Percentiles rank a stretch among this genome's conserved stretches.
These are phyloP conservation scores for Tremellales sp. DNA, from an alignment of 1,284 basidiomycete species.

Conservation along the genomic window DNA sequence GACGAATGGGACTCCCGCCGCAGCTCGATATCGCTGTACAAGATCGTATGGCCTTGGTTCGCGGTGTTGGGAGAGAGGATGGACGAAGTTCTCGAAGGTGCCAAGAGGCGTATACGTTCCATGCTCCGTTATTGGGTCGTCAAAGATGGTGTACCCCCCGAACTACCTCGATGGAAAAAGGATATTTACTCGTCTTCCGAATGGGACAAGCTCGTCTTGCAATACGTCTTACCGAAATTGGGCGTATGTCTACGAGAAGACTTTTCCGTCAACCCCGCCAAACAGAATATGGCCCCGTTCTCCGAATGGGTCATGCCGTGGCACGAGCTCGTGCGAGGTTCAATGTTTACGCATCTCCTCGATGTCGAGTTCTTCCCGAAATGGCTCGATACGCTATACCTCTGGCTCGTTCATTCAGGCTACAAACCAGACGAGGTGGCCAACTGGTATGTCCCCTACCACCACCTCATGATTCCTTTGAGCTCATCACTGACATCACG, in stretches of 20 bases:
- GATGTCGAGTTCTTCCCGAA: conserved; percentile 93
- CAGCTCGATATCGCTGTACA: conserved; percentile 60
- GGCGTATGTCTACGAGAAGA: conserved; percentile 72
- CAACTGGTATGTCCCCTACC: conserved; percentile 70
- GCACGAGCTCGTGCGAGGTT: conserved; percentile 66
- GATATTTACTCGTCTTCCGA: conserved; percentile 73
- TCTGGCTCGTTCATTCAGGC: conserved; percentile 81
- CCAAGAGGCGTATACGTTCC: conserved; percentile 75
- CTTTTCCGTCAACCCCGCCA: conserved; percentile 80
- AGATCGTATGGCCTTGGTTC: conserved; percentile 93
- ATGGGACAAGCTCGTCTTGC: conserved; percentile 87
- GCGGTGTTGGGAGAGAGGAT: conserved; percentile 75
- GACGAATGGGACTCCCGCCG: conserved; percentile 65
- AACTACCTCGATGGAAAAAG: conserved; percentile 68
- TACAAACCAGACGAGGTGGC: conserved; percentile 86
- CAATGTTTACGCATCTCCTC: conserved; percentile 73
- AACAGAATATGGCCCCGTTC: conserved; percentile 81
- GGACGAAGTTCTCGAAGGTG: conserved; percentile 75
- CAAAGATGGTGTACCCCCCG: conserved; percentile 68
- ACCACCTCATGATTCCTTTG: no score
- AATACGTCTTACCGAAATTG: conserved; percentile 86
- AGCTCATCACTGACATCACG: conserved; percentile 2
- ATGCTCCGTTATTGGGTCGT: conserved; percentile 72
- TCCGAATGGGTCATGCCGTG: conserved; percentile 68
- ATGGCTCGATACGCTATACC: conserved; percentile 85